Evolutionary conservation across 495 filamentous ascomycete species (phyloP).

Genomic region (Penicillium maclennaniae): DNA sequence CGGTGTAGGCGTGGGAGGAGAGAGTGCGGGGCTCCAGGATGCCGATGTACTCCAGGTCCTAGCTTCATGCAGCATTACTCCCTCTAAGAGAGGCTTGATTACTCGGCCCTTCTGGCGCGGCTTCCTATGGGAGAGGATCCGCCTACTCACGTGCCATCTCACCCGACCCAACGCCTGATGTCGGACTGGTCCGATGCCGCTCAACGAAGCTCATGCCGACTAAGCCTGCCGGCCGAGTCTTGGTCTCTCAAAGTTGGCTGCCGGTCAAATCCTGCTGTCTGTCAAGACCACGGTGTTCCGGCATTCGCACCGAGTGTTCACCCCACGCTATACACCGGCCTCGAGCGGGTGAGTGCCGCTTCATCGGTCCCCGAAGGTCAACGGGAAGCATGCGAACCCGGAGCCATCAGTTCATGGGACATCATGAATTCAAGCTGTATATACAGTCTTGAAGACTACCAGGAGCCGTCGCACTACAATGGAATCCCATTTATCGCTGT

Average conservation of each 20-base stretch:
- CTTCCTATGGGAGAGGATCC: not conserved
- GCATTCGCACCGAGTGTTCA: not conserved
- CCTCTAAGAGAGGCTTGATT: not conserved
- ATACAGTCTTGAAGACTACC: too few relatives aligned
- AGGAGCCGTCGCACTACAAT: too few relatives aligned
- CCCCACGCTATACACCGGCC: slow-evolving; percentile 1
- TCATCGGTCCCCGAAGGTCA: not conserved
- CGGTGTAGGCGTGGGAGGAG: slow-evolving; percentile 4
- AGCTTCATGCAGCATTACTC: not conserved
- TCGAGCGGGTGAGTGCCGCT: not conserved
- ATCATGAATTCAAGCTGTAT: too few relatives aligned
- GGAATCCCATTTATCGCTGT: too few relatives aligned
- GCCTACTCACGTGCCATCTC: not conserved
- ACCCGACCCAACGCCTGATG: not conserved
- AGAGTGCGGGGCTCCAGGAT: slow-evolving; percentile 19
- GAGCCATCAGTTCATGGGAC: too few relatives aligned
- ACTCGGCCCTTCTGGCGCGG: not conserved
- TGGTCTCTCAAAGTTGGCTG: too few relatives aligned
- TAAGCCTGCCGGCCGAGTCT: too few relatives aligned
- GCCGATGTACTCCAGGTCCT: slow-evolving; percentile 9
- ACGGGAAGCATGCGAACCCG: not conserved
- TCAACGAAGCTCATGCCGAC: too few relatives aligned
- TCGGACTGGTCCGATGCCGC: not conserved
- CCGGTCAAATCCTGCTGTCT: too few relatives aligned
- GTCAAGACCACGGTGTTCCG: not conserved